Evolutionary conservation across 495 filamentous ascomycete species (phyloP).

Genomic region (Daldinia concentrica): DNA sequence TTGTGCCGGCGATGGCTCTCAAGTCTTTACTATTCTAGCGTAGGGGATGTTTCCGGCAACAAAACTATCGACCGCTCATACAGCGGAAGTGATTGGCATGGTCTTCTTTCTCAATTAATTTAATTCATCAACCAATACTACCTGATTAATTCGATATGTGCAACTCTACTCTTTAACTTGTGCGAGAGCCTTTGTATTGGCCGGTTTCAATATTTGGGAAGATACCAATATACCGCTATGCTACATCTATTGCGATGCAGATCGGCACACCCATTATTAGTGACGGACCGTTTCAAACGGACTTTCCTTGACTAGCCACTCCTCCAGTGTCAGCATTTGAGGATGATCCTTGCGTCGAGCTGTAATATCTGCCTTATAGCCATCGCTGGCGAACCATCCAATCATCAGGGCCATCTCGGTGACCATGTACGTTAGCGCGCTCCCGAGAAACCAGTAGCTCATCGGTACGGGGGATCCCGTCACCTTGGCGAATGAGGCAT

Average conservation of each 20-base stretch:
- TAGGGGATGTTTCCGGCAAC: slow-evolving; percentile 12
- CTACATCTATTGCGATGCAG: not conserved
- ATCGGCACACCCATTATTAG: slow-evolving; percentile 4
- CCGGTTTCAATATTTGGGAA: not conserved
- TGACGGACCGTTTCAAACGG: slow-evolving; percentile 43
- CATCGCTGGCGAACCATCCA: slow-evolving; percentile 57
- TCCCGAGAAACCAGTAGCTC: slow-evolving; percentile 53
- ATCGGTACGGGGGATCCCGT: slow-evolving; percentile 52
- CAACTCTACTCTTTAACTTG: not conserved
- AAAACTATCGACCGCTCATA: not conserved
- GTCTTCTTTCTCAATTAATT: not conserved
- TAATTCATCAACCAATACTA: not conserved
- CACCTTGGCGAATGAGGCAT: slow-evolving; percentile 48
- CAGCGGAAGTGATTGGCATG: not conserved
- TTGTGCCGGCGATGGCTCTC: slow-evolving; percentile 53
- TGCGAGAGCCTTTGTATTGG: not conserved
- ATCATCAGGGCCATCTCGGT: slow-evolving; percentile 57
- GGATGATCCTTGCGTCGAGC: slow-evolving; percentile 51
- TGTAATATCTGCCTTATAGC: slow-evolving; percentile 55
- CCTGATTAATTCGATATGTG: not conserved
- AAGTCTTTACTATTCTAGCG: slow-evolving; percentile 57
- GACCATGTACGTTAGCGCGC: slow-evolving; percentile 49
- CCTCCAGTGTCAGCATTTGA: slow-evolving; percentile 52
- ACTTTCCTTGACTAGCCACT: slow-evolving; percentile 54
- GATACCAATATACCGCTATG: not conserved